Evolutionary conservation across 495 filamentous ascomycete species (phyloP).

Genomic region (Lepraria neglecta): DNA sequence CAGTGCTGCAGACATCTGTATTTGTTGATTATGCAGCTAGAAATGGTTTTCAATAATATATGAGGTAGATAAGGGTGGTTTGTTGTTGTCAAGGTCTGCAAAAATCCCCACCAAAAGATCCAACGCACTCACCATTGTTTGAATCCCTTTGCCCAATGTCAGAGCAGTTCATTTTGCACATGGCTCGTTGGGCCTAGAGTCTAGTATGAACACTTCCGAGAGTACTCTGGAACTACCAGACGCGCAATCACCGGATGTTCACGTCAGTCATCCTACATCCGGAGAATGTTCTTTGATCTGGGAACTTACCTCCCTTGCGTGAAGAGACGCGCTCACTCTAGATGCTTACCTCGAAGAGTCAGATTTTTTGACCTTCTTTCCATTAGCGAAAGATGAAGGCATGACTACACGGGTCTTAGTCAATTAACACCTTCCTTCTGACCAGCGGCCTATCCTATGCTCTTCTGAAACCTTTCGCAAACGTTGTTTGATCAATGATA

Average conservation of each 20-base stretch:
- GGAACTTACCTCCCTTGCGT: constrained; percentile 12
- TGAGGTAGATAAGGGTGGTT: no score
- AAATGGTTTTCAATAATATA: no score
- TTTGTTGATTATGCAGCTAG: no score
- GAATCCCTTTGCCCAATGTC: no score
- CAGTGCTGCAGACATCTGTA: no score
- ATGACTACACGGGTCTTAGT: constrained; percentile 27
- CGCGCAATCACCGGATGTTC: constrained; percentile 10
- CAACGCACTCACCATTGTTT: no score
- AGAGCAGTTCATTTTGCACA: no score
- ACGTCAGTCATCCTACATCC: constrained; percentile 18
- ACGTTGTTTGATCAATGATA: no score
- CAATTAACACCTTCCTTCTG: constrained; percentile 14
- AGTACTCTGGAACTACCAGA: constrained; percentile 2
- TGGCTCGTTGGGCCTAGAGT: not conserved
- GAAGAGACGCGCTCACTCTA: constrained; percentile 20
- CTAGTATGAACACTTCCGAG: not conserved
- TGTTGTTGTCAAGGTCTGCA: no score
- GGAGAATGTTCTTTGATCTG: constrained; percentile 15
- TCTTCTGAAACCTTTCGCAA: constrained; percentile 26
- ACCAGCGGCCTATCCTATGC: constrained; percentile 22
- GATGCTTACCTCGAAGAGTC: constrained; percentile 24
- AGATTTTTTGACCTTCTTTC: constrained; percentile 21
- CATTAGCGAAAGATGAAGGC: constrained; percentile 25
- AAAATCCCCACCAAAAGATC: no score